phyloP scores from a whole-genome alignment of 108 stramenopile species.

The Conticribra weissflogii region DNA sequence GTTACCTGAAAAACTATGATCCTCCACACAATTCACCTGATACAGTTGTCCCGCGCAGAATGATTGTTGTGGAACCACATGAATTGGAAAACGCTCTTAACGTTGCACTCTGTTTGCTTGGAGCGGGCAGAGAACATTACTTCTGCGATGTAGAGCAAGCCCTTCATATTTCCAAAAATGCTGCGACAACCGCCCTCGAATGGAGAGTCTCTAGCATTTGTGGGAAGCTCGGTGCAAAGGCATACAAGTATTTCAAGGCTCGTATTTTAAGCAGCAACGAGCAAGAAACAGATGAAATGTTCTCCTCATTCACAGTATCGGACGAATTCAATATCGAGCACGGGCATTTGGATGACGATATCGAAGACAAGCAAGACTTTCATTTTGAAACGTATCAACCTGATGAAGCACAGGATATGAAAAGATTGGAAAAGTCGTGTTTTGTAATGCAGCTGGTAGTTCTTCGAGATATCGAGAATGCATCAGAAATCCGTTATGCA shows the following conservation, averaged over 20 bases:
- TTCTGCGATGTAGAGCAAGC: conserved; percentile 10
- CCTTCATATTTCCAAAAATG: conserved; percentile 3
- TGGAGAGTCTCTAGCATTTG: conserved; percentile 27
- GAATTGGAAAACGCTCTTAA: conserved; percentile 24
- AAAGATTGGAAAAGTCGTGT: conserved; percentile 28
- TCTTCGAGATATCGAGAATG: conserved; percentile 7
- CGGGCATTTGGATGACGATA: background rate
- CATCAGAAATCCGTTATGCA: background rate
- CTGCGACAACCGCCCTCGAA: conserved; percentile 40
- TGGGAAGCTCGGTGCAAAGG: conserved; percentile 22
- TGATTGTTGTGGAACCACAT: conserved; percentile 5
- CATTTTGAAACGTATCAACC: conserved; percentile 14
- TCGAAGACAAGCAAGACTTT: conserved; percentile 17
- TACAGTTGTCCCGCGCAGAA: background rate
- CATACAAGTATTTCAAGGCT: conserved; percentile 41
- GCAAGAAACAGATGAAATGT: conserved; percentile 5
- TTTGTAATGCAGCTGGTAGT: conserved; percentile 36
- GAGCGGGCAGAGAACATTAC: conserved; percentile 9
- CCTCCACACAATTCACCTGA: background rate
- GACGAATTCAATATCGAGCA: conserved; percentile 18
- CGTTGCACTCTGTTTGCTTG: conserved; percentile 26
- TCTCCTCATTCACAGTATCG: conserved; percentile 12
- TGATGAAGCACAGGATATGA: conserved; percentile 22
- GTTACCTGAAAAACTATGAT: background rate
- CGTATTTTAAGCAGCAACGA: conserved; percentile 20